A percentile compares a stretch with the other conserved stretches of the same genome.
phyloP scores from a whole-genome alignment of 2,329 filamentous ascomycete genomes.

The Scleromitrula shiraiana region DNA sequence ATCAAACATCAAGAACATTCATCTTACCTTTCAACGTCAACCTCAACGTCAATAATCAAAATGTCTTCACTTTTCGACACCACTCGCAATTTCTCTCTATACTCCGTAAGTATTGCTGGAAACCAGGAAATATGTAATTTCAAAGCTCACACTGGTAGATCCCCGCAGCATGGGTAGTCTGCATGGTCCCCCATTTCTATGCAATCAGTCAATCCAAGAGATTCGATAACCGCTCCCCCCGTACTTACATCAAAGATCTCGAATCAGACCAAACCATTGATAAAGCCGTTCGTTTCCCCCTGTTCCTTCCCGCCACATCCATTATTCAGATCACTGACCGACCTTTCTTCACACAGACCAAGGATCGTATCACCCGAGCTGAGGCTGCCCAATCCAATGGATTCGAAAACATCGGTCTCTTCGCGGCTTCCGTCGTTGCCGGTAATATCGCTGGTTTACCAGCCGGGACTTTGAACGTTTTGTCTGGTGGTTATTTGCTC shows the following conservation, averaged over 20 bases:
- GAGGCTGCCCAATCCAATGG: conserved; percentile 33
- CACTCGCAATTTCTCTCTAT: conserved; percentile 1
- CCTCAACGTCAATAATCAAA: too few relatives aligned
- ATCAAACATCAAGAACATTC: background rate
- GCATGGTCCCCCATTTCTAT: background rate
- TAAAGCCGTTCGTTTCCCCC: background rate
- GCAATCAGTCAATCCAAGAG: background rate
- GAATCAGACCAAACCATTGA: background rate
- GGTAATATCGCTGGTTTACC: conserved; percentile 31
- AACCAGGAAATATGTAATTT: background rate
- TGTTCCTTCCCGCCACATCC: background rate
- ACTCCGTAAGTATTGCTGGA: background rate
- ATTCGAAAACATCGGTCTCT: conserved; percentile 34
- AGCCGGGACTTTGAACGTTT: conserved; percentile 14
- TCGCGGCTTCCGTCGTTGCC: conserved; percentile 32
- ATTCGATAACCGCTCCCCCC: background rate
- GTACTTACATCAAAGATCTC: background rate
- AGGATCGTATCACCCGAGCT: conserved; percentile 29
- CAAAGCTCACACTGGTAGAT: background rate
- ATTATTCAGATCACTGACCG: background rate
- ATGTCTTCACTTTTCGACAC: background rate
- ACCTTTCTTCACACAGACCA: conserved; percentile 18
- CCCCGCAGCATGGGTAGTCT: background rate
- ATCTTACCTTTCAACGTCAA: background rate
- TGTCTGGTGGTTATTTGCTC: conserved; percentile 16